Conservation (phyloP, 2,329 filamentous ascomycete genomes). For the Aspergillus sp. region DNA sequence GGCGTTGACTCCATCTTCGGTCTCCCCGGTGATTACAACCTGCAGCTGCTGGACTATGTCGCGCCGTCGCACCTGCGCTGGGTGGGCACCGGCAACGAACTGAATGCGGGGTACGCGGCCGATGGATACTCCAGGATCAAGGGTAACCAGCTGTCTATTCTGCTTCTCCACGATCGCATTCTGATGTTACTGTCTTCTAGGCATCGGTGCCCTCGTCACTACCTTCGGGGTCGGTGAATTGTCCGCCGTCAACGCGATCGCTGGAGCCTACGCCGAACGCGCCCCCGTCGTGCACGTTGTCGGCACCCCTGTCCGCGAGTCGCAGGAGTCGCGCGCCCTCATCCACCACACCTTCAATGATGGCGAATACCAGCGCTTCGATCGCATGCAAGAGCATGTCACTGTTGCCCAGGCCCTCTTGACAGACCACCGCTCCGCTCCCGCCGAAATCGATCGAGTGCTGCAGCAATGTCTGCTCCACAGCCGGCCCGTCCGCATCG, state of each 20-base stretch:
- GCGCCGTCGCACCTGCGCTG: conserved; percentile 59
- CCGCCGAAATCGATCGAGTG: conserved; percentile 53
- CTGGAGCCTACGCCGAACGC: conserved; percentile 71
- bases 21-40: conserved; percentile 71
- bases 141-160: conserved; percentile 7
- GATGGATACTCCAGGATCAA: conserved; percentile 35
- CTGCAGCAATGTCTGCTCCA: conserved; percentile 53
- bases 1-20: conserved; percentile 67
- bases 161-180: not conserved
- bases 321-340: conserved; percentile 45
- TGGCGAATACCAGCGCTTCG: conserved; percentile 18
- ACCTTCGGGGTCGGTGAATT: conserved; percentile 61
- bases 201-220: conserved; percentile 26
- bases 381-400: conserved; percentile 15
- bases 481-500: conserved; percentile 56
- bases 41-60: conserved; percentile 67
- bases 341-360: conserved; percentile 65
- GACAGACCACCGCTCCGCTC: conserved; percentile 51
- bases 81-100: conserved; percentile 69
- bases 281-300: conserved; percentile 67
- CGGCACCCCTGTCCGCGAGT: conserved; percentile 49
- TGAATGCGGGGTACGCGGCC: conserved; percentile 61
- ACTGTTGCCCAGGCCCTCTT: conserved; percentile 16
- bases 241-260: conserved; percentile 71
- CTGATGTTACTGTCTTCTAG: conserved; percentile 5